phyloP scores from a whole-genome alignment of 2,329 filamentous ascomycete species.

The Verticillium isaacii region DNA sequence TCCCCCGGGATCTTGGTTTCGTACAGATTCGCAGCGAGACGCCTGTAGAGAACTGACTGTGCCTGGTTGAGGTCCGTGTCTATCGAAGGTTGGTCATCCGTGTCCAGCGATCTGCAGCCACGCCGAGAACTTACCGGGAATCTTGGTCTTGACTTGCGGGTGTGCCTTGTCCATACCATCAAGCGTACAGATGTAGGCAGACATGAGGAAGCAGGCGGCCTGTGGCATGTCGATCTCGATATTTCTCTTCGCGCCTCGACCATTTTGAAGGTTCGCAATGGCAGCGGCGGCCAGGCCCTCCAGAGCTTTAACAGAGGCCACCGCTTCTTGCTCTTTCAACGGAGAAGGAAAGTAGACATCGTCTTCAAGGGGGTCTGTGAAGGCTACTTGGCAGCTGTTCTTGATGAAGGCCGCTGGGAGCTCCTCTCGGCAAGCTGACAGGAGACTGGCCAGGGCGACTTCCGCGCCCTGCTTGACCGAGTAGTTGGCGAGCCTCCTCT shows the following conservation, averaged over 20 bases:
- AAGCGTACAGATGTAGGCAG: constrained; percentile 52
- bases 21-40: constrained; percentile 63
- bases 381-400: constrained; percentile 21
- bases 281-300: constrained; percentile 57
- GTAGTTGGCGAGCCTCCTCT: constrained; percentile 13
- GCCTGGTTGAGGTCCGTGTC: constrained; percentile 62
- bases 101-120: neutral
- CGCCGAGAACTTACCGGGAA: constrained; percentile 9
- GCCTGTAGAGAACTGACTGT: constrained; percentile 60
- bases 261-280: constrained; percentile 46
- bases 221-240: constrained; percentile 49
- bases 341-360: constrained; percentile 32
- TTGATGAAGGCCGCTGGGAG: constrained; percentile 25
- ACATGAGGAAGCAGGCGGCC: constrained; percentile 52
- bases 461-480: constrained; percentile 26
- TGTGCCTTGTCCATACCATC: constrained; percentile 45
- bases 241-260: constrained; percentile 20
- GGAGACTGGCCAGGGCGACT: constrained; percentile 21
- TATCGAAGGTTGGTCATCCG: constrained; percentile 19
- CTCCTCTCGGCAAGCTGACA: constrained; percentile 19
- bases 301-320: constrained; percentile 49
- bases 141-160: constrained; percentile 33
- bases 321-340: constrained; percentile 34
- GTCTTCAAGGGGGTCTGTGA: constrained; percentile 24
- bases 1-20: constrained; percentile 52